phyloP scores from a whole-genome alignment of 805 yeast genomes.

The Metschnikowia lachancei region DNA sequence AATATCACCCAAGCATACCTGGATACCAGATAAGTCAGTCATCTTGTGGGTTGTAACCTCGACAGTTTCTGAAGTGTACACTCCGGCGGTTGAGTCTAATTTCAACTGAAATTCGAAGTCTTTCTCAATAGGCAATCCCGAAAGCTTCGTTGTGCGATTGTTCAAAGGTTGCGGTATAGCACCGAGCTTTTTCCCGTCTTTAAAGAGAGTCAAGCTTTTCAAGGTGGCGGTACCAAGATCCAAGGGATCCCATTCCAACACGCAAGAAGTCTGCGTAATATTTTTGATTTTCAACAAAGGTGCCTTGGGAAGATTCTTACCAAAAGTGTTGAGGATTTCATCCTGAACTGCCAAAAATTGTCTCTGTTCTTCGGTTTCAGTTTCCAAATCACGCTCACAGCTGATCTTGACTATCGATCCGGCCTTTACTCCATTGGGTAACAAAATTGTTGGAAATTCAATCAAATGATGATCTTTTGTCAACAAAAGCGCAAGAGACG shows the following conservation, averaged over 20 bases:
- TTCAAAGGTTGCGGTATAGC: constrained; percentile 78
- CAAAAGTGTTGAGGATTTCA: constrained; percentile 69
- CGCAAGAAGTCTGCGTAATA: constrained; percentile 92
- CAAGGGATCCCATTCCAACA: constrained; percentile 88
- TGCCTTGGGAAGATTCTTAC: constrained; percentile 62
- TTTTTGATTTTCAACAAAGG: constrained; percentile 73
- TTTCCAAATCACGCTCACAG: constrained; percentile 72
- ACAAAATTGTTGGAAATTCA: constrained; percentile 91
- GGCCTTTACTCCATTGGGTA: constrained; percentile 87
- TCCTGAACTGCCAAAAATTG: constrained; percentile 68
- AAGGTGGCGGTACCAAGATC: constrained; percentile 79
- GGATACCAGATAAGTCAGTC: constrained; percentile 93
- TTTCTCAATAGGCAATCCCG: constrained; percentile 88
- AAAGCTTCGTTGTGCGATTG: constrained; percentile 78
- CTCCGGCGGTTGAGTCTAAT: constrained; percentile 89
- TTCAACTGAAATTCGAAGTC: constrained; percentile 75
- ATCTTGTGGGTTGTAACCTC: constrained; percentile 85
- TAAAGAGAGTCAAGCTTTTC: constrained; percentile 72
- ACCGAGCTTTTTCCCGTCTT: constrained; percentile 72
- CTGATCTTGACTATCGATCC: constrained; percentile 87
- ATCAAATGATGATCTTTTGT: constrained; percentile 92
- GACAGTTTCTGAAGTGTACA: constrained; percentile 62
- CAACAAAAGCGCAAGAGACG: constrained; percentile 84
- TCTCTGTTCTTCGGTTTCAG: constrained; percentile 58
- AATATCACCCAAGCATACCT: constrained; percentile 83